Base-by-base conservation (phyloP, 352 stramenopile species). In the Globisporangium ultimum region DNA sequence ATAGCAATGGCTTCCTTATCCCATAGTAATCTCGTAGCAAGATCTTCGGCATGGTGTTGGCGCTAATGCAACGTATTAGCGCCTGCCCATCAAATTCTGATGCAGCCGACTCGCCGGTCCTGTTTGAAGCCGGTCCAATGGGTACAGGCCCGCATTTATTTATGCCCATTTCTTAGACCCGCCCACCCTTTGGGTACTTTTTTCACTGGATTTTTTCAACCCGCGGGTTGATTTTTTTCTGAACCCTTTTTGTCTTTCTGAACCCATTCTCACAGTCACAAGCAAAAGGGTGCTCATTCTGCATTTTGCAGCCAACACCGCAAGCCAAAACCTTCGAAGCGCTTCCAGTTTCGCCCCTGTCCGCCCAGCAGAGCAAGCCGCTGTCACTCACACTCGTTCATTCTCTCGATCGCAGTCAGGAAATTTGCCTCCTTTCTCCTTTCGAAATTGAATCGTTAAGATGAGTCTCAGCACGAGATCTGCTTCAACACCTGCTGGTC, bases 291-390 rank as follows among this genome's bases (percentile, higher is more conserved):
- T n/a, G n/a, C 50, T 71, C 60, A 74, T 38, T 70, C 52, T 38
- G 45, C 50, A 65, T 68, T 61, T 59, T 47, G 55, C 60, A 48
- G 46, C 38, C 55, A 43, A 51, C 15, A n/a, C 47, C 32, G 4
- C 40, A 45, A 45, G 40, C 18, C 28, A 10, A 36, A 36, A 10
- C 18, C 32, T 45, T 18, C 28, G 28, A 36, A 36, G 40, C 10
- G 12, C 40, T 45, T 45, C 40, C 12, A 1, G 17, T 10, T 45
- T 8, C 13, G 3, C 28, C 28, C 24, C 24, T 5, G 24, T 6
- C 24, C 24, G 24, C 24, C 7, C 28, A 36, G 28, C 28, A 36
- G 28, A 36, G 28, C 28, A 36, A 36, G 28, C 28, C 4, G 28
- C 8, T 15, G 11, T 15, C 46, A 2, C 22, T 51, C 46, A n/a